phyloP scores from a whole-genome alignment of 139 green algal genomes.

The Dunaliella sp. region DNA sequence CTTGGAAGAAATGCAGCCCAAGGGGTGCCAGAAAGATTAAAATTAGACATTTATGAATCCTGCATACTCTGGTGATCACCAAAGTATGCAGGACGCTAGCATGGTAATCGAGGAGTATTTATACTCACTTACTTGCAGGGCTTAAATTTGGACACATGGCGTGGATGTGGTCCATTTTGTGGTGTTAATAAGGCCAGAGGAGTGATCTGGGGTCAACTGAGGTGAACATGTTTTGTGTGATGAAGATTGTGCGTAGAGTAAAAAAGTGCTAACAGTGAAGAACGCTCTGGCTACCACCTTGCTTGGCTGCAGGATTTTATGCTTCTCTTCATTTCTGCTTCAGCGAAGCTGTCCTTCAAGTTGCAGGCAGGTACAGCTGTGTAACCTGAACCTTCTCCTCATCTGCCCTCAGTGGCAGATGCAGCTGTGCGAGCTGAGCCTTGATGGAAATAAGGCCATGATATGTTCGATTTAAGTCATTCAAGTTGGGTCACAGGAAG shows the following conservation, averaged over 20 bases:
- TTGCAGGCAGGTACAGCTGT: not conserved
- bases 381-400: not conserved
- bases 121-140: not conserved
- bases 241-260: no score
- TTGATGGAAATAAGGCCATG: no score
- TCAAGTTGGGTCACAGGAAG: no score
- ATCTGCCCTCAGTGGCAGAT: no score
- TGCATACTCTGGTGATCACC: no score
- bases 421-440: no score
- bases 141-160: not conserved
- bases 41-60: not conserved
- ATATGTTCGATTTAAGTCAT: no score
- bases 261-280: no score
- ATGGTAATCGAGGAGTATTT: not conserved
- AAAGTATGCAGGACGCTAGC: not conserved
- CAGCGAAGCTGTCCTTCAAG: not conserved
- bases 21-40: not conserved
- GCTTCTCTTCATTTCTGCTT: no score
- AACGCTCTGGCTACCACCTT: no score
- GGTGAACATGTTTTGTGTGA: no score
- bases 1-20: not conserved
- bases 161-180: not conserved
- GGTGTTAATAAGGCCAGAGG: not conserved
- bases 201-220: not conserved
- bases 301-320: no score